Conservation (phyloP, 2,329 filamentous ascomycete genomes). For the Cadophora gregata region DNA sequence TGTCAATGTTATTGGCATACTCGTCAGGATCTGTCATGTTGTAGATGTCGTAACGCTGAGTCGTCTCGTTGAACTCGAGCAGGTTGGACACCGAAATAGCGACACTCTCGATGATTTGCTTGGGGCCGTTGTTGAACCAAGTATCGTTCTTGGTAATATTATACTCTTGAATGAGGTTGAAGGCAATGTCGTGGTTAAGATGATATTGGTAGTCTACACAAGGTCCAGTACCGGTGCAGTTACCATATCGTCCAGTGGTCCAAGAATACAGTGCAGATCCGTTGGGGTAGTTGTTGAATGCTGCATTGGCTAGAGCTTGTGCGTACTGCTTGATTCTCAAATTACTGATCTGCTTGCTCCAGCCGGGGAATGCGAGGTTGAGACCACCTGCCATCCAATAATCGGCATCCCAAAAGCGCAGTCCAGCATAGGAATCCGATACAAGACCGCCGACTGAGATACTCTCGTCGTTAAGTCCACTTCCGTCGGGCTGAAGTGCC, state of each 20-base stretch:
- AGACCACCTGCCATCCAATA: slow-evolving; percentile 59
- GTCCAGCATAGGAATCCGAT: slow-evolving; percentile 70
- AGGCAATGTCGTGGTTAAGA: slow-evolving; percentile 71
- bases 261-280: slow-evolving; percentile 69
- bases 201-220: slow-evolving; percentile 78
- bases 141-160: slow-evolving; percentile 45
- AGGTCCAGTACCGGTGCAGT: slow-evolving; percentile 67
- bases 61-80: slow-evolving; percentile 62
- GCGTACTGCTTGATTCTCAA: slow-evolving; percentile 64
- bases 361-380: slow-evolving; percentile 66
- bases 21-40: slow-evolving; percentile 73
- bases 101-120: slow-evolving; percentile 68
- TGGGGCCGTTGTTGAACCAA: slow-evolving; percentile 51
- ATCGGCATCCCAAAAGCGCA: slow-evolving; percentile 51
- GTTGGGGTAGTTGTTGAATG: slow-evolving; percentile 63
- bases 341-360: slow-evolving; percentile 66
- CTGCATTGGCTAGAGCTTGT: slow-evolving; percentile 65
- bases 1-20: slow-evolving; percentile 53
- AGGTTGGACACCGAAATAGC: slow-evolving; percentile 67
- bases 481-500: slow-evolving; percentile 52
- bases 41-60: slow-evolving; percentile 54
- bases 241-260: slow-evolving; percentile 70
- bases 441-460: slow-evolving; percentile 71
- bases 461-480: slow-evolving; percentile 65
- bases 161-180: slow-evolving; percentile 48